Evolutionary conservation across 2,329 filamentous ascomycete genomes (phyloP), one percentile per base, ranked within the genome.

Genomic region (Verticillium albo-atrum): DNA sequence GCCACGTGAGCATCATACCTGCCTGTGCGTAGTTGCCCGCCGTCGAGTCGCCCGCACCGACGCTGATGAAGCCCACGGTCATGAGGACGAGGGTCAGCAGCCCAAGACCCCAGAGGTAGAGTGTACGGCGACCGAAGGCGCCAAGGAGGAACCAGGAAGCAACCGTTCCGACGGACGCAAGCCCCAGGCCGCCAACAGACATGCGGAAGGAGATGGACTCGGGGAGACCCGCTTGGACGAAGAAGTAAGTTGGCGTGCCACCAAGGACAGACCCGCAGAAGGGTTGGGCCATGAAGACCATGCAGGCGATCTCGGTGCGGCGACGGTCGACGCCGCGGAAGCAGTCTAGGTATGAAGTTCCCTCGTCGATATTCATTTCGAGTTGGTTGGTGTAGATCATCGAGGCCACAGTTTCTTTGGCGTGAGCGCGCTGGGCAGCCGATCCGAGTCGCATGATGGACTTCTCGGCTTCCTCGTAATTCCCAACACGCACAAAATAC

Each of bases 121-220:
- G 74, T 1, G 68, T 74, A 26, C 78, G 71, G n/a, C 78, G 75
- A 26, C 79, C 79, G 25, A 71, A 72, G n/a, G 64, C 64, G 61
- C 71, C 71, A 28, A 80, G 74, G 54, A 75, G 73, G 58, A 76
- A 71, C 73, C 76, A 79, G 2, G 76, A 79, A 35, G 77, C 60
- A n/a, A 77, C 62, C 2, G 74, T 77, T 3, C 74, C 75, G 1
- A 73, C 61, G 32, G 75, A 71, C 17, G 71, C 74, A 52, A 78
- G 67, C 6, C 68, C 69, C 32, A 71, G 72, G 20, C 68, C 67
- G 2, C 69, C 74, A 28, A 78, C 67, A 2, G 68, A 59, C 32
- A 71, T 65, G 42, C 66, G 67, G 61, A 70, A 72, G 1, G 69
- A 63, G 30, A 67, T 61, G 6, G 54, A 59, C 1, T 59, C 61